Evolutionary conservation across 1,139 yeast genomes (phyloP).

Genomic region (Dujonia santamariae): DNA sequence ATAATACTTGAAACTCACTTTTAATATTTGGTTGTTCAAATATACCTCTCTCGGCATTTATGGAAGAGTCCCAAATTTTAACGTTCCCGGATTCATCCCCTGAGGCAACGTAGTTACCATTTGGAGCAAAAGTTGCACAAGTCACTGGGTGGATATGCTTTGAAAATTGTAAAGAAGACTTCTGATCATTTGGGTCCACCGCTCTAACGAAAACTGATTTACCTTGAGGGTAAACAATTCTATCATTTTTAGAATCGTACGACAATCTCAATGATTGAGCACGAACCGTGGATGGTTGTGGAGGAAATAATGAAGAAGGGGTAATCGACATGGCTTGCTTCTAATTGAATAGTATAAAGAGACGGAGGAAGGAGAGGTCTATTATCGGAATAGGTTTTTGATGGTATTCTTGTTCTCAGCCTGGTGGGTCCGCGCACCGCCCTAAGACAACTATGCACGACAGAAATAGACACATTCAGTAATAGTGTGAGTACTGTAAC

Average conservation of each 20-base stretch:
- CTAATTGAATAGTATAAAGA: neutral
- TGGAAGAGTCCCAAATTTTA: slow-evolving; percentile 75
- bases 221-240: slow-evolving; percentile 80
- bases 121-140: slow-evolving; percentile 83
- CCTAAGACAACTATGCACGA: too few relatives aligned
- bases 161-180: slow-evolving; percentile 60
- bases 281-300: slow-evolving; percentile 74
- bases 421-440: too few relatives aligned
- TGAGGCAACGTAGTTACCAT: slow-evolving; percentile 86
- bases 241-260: slow-evolving; percentile 62
- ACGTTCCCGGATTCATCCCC: slow-evolving; percentile 90
- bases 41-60: slow-evolving; percentile 3
- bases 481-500: too few relatives aligned
- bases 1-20: slow-evolving; percentile 77
- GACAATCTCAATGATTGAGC: slow-evolving; percentile 72
- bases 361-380: neutral
- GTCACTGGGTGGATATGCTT: slow-evolving; percentile 72
- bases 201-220: slow-evolving; percentile 75
- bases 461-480: too few relatives aligned
- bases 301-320: slow-evolving; percentile 48
- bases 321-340: slow-evolving; percentile 23
- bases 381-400: neutral
- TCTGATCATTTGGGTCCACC: slow-evolving; percentile 34
- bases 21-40: slow-evolving; percentile 59
- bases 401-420: neutral